These are phyloP conservation scores for Paecilomyces fulvus DNA, from an alignment of 2,329 filamentous ascomycete genomes.

Conservation along the genomic window DNA sequence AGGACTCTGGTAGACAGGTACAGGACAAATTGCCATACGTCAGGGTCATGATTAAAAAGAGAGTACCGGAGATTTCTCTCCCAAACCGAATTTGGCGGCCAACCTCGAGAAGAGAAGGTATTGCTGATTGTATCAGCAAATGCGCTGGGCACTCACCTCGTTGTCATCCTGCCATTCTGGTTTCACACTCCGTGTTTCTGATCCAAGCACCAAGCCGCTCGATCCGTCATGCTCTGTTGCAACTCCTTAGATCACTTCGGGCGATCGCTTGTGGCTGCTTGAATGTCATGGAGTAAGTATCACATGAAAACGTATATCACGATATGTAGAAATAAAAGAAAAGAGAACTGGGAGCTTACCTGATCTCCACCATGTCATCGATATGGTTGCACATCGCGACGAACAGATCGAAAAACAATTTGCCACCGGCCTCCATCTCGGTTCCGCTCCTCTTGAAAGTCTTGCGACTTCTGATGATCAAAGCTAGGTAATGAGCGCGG, in stretches of 20 bases:
- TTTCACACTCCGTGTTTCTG: constrained; percentile 18
- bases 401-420: constrained; percentile 97
- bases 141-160: constrained; percentile 11
- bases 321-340: constrained; percentile 7
- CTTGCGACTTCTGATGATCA: constrained; percentile 94
- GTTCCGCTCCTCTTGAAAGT: constrained; percentile 97
- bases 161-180: constrained; percentile 29
- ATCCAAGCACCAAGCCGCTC: constrained; percentile 24
- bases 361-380: constrained; percentile 86
- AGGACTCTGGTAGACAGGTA: constrained; percentile 10
- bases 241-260: constrained; percentile 44
- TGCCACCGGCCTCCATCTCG: constrained; percentile 92
- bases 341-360: constrained; percentile 45
- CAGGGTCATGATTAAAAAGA: constrained; percentile 25
- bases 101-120: constrained; percentile 37
- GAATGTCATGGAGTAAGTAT: constrained; percentile 12
- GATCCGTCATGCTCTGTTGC: constrained; percentile 17
- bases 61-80: constrained; percentile 19
- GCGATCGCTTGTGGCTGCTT: constrained; percentile 43
- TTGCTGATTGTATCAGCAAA: constrained; percentile 19
- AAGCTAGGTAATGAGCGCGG: constrained; percentile 91
- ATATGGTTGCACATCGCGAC: constrained; percentile 98
- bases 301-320: constrained; percentile 5
- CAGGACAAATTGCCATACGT: constrained; percentile 21
- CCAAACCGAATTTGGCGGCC: constrained; percentile 39